These are phyloP conservation scores for Leccinum subrobustum DNA, from an alignment of 1,284 basidiomycete species.

Conservation along the genomic window DNA sequence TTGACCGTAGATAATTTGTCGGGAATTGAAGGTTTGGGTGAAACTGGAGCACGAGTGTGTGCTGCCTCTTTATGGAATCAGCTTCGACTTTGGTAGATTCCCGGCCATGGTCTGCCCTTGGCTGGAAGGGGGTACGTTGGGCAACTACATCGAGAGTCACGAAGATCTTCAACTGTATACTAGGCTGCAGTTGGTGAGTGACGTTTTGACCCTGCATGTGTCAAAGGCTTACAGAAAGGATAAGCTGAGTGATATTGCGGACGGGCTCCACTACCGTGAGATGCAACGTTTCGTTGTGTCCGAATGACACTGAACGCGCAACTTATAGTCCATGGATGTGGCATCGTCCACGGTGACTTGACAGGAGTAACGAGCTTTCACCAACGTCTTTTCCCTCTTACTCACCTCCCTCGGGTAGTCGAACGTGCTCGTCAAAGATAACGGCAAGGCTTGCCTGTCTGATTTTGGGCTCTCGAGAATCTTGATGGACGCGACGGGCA, in stretches of 20 bases:
- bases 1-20: conserved; percentile 15
- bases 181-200: conserved; percentile 17
- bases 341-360: conserved; percentile 27
- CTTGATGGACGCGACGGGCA: conserved; percentile 32
- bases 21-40: conserved; percentile 24
- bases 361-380: conserved; percentile 20
- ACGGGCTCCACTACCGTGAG: conserved; percentile 26
- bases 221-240: conserved; percentile 2
- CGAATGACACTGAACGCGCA: neutral
- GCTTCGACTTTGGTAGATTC: conserved; percentile 22
- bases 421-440: conserved; percentile 36
- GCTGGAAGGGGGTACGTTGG: conserved; percentile 23
- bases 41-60: conserved; percentile 26
- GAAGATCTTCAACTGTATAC: conserved; percentile 3
- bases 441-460: conserved; percentile 23
- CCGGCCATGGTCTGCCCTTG: conserved; percentile 29
- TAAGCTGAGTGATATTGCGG: conserved; percentile 23
- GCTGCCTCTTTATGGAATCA: conserved; percentile 26
- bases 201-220: neutral
- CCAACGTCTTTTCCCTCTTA: neutral
- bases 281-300: too few relatives aligned
- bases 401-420: conserved; percentile 16
- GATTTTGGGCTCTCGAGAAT: conserved; percentile 33
- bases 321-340: conserved; percentile 20
- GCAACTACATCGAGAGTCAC: conserved; percentile 18